Conservation (phyloP, 176 grass and related monocot species). For the Zea mays region Zm-B73-REFERENCE-NAM-5.0 NC_050096.1:255452001-255452500, state of each 20-base stretch:
- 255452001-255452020: conserved; percentile 85
- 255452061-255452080: conserved; percentile 79
- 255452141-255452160: conserved; percentile 63
- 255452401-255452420: conserved; percentile 66
- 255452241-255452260: conserved; percentile 77
- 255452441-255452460: conserved; percentile 95
- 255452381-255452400: conserved; percentile 82
- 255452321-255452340: conserved; percentile 60
- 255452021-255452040: conserved; percentile 43
- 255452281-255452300: conserved; percentile 74
- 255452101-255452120: conserved; percentile 87
- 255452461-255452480: conserved; percentile 80
- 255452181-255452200: conserved; percentile 62
- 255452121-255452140: conserved; percentile 54
- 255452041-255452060: conserved; percentile 52
- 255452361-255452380: conserved; percentile 72
- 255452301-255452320: conserved; percentile 87
- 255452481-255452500: conserved; percentile 73
- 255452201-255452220: conserved; percentile 83
- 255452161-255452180: conserved; percentile 54
- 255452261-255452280: conserved; percentile 62
- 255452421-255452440: conserved; percentile 94
- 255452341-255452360: conserved; percentile 53
- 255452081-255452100: conserved; percentile 86
- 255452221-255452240: conserved; percentile 72